Conservation (phyloP, 2,329 filamentous ascomycete species). For the Clarireedia hainanense region DNA sequence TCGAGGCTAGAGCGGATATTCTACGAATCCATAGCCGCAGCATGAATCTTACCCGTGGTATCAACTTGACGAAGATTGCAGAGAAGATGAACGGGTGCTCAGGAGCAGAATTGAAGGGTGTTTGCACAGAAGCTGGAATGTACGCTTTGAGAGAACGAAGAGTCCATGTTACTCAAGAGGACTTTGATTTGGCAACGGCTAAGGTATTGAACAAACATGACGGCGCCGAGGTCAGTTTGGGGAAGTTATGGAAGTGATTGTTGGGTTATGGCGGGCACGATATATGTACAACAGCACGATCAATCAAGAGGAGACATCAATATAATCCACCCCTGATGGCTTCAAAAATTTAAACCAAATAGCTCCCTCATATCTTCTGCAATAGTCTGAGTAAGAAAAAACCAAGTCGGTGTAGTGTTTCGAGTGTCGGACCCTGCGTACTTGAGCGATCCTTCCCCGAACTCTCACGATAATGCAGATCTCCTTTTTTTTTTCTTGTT, state of each 20-base stretch:
- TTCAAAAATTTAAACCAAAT: not conserved
- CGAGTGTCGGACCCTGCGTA: not conserved
- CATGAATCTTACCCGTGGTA: slow-evolving; percentile 97
- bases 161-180: slow-evolving; percentile 97
- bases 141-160: slow-evolving; percentile 90
- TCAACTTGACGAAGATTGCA: slow-evolving; percentile 96
- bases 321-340: slow-evolving; percentile 1
- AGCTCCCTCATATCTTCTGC: not conserved
- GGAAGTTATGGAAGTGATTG: slow-evolving; percentile 71
- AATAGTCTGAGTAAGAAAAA: not conserved
- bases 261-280: not conserved
- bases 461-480: not conserved
- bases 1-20: slow-evolving; percentile 95
- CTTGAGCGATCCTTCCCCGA: slow-evolving; percentile 1
- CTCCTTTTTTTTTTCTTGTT: not conserved
- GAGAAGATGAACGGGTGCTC: slow-evolving; percentile 99
- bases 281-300: slow-evolving; percentile 26
- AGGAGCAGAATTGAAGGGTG: slow-evolving; percentile 94
- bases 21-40: slow-evolving; percentile 93
- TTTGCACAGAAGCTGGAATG: slow-evolving; percentile 98
- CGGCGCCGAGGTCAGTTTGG: slow-evolving; percentile 89
- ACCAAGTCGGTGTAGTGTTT: not conserved
- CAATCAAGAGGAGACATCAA: slow-evolving; percentile 5
- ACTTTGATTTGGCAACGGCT: slow-evolving; percentile 95
- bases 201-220: slow-evolving; percentile 99